Evolutionary conservation across 805 yeast genomes (phyloP).

Genomic region (Kluyveromyces dobzhanskii): DNA sequence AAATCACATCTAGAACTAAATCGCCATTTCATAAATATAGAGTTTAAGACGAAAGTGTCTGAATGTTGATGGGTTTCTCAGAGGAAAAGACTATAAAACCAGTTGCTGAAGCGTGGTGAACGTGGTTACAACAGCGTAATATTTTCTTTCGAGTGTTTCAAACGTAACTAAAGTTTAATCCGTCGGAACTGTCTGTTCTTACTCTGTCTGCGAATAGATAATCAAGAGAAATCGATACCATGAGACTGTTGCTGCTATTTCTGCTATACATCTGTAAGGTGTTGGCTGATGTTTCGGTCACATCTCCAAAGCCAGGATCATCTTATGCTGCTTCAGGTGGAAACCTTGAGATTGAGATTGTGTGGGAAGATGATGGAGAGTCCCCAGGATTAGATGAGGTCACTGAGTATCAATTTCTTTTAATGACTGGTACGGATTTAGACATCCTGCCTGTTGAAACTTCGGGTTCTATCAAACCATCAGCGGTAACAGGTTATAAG

Average conservation of each 20-base stretch:
- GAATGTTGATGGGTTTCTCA: too few relatives aligned
- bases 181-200: too few relatives aligned
- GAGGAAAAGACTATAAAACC: too few relatives aligned
- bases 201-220: too few relatives aligned
- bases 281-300: conserved; percentile 7
- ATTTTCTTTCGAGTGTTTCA: too few relatives aligned
- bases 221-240: too few relatives aligned
- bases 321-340: conserved; percentile 15
- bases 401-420: conserved; percentile 38
- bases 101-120: too few relatives aligned
- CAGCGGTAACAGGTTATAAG: conserved; percentile 25
- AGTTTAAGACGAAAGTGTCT: too few relatives aligned
- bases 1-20: too few relatives aligned
- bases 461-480: conserved; percentile 26
- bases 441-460: conserved; percentile 36
- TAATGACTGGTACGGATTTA: conserved; percentile 63
- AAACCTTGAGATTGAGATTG: conserved; percentile 16
- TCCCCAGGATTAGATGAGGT: conserved; percentile 39
- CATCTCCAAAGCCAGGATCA: conserved; percentile 8
- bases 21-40: too few relatives aligned
- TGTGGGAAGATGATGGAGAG: conserved; percentile 50
- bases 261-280: background rate
- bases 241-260: background rate
- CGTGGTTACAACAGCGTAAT: too few relatives aligned
- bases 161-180: too few relatives aligned